Percentiles rank a stretch among this genome's conserved stretches.
Evolutionary conservation across 2,329 filamentous ascomycete species (phyloP).

Genomic region (Ascochyta fabae): DNA sequence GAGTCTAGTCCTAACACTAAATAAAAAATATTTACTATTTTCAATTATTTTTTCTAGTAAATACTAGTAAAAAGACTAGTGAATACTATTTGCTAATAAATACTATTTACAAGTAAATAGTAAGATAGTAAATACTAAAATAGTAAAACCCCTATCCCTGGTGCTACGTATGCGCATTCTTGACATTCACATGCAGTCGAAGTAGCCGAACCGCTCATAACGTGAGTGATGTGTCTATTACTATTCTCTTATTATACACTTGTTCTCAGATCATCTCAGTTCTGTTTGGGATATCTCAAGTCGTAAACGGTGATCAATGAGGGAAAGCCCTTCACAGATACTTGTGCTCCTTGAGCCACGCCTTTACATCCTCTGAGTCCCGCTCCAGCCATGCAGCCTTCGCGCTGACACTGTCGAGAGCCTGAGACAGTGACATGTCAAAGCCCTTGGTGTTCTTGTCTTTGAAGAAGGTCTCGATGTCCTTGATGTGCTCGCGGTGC

Average conservation of each 20-base stretch:
- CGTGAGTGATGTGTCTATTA: slow-evolving; percentile 9
- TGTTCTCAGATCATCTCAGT: not conserved
- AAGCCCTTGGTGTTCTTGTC: slow-evolving; percentile 85
- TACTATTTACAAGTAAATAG: too few relatives aligned
- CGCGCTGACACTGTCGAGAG: slow-evolving; percentile 80
- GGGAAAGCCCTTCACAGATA: slow-evolving; percentile 54
- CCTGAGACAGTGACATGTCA: slow-evolving; percentile 88
- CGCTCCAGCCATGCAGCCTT: slow-evolving; percentile 83
- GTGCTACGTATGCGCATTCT: not conserved
- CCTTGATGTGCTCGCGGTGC: slow-evolving; percentile 73
- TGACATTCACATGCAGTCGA: slow-evolving; percentile 8
- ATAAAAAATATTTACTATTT: too few relatives aligned
- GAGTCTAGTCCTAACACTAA: too few relatives aligned
- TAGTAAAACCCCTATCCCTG: too few relatives aligned
- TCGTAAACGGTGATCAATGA: not conserved
- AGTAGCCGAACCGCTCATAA: not conserved
- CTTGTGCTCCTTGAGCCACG: slow-evolving; percentile 71
- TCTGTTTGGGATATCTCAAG: not conserved
- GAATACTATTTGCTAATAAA: too few relatives aligned
- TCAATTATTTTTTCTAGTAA: too few relatives aligned
- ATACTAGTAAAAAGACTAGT: too few relatives aligned
- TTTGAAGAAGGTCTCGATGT: slow-evolving; percentile 81
- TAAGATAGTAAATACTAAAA: too few relatives aligned
- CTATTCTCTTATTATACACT: slow-evolving; percentile 14
- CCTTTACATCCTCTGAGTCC: slow-evolving; percentile 77